A percentile compares a stretch with the other conserved stretches of the same genome.
These are phyloP conservation scores for Arabidopsis suecica DNA, from an alignment of 345 rosid species.

Conservation along the genomic window DNA sequence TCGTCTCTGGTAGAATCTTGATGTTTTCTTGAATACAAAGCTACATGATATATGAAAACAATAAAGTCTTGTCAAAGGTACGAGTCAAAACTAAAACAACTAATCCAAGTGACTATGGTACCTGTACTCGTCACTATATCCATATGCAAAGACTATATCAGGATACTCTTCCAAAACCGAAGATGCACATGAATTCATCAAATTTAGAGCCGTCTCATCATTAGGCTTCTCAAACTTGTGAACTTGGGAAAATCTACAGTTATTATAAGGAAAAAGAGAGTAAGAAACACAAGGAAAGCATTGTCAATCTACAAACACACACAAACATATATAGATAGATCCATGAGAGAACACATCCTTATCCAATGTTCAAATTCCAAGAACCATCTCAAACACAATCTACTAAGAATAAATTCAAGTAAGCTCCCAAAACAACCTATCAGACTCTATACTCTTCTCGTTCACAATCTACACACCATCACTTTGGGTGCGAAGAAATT, in stretches of 20 bases:
- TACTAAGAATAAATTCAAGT: too few relatives aligned
- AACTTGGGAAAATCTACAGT: slow-evolving; percentile 61
- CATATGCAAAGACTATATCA: slow-evolving; percentile 78
- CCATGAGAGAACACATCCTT: too few relatives aligned
- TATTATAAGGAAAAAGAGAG: too few relatives aligned
- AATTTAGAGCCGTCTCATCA: slow-evolving; percentile 60
- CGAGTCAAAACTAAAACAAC: background rate
- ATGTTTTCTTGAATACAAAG: slow-evolving; percentile 81
- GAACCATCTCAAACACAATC: too few relatives aligned
- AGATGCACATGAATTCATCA: slow-evolving; percentile 73
- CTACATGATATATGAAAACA: slow-evolving; percentile 44
- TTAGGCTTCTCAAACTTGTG: slow-evolving; percentile 79
- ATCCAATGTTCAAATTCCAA: too few relatives aligned
- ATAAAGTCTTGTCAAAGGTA: background rate
- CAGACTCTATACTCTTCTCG: too few relatives aligned
- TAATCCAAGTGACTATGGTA: slow-evolving; percentile 26
- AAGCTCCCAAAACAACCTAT: too few relatives aligned
- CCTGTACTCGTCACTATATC: slow-evolving; percentile 80
- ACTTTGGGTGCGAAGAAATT: background rate
- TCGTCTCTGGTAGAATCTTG: slow-evolving; percentile 82
- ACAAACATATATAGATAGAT: background rate
- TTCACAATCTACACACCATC: background rate
- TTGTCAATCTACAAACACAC: too few relatives aligned
- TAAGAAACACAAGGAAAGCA: too few relatives aligned
- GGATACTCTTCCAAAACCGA: slow-evolving; percentile 71